phyloP scores from a whole-genome alignment of 2,329 filamentous ascomycete genomes.

The Tolypocladium amazonense region DNA sequence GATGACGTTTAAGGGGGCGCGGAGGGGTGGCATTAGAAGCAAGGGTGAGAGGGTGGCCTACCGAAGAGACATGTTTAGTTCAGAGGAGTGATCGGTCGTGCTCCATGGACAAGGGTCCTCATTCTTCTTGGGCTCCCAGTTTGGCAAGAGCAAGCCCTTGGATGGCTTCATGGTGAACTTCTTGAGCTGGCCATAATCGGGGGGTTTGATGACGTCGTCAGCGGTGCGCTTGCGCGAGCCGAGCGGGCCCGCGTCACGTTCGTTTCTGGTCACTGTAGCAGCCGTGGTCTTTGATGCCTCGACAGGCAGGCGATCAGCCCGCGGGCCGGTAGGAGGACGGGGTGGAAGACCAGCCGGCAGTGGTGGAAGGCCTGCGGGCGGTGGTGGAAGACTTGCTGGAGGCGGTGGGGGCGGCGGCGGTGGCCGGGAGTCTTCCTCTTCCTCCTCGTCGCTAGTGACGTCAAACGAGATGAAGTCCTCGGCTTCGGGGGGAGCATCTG shows the following conservation, averaged over 20 bases:
- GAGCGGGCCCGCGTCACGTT: constrained; percentile 24
- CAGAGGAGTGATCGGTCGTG: constrained; percentile 40
- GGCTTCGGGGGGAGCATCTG: constrained; percentile 42
- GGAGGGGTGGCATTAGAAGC: background rate
- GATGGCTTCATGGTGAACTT: constrained; percentile 36
- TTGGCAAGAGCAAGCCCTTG: constrained; percentile 37
- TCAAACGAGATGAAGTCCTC: constrained; percentile 90
- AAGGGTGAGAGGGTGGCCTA: constrained; percentile 15
- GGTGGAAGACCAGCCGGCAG: constrained; percentile 4
- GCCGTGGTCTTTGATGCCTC: constrained; percentile 7
- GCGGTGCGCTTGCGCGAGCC: constrained; percentile 65
- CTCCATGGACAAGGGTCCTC: constrained; percentile 54
- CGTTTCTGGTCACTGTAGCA: constrained; percentile 9
- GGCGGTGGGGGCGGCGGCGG: background rate
- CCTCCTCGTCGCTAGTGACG: constrained; percentile 47
- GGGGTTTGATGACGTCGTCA: constrained; percentile 55
- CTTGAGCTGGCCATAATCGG: constrained; percentile 41
- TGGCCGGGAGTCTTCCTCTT: constrained; percentile 9
- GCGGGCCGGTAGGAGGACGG: constrained; percentile 10
- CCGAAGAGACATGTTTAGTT: constrained; percentile 45
- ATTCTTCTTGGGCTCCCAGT: constrained; percentile 37
- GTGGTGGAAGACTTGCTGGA: background rate
- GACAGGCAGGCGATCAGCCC: constrained; percentile 4
- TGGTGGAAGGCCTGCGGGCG: background rate
- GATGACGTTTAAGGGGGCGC: background rate